Percentiles rank a stretch among this genome's conserved stretches.
Conservation (phyloP, 352 stramenopile genomes). For the Pythium dissotocum region DNA sequence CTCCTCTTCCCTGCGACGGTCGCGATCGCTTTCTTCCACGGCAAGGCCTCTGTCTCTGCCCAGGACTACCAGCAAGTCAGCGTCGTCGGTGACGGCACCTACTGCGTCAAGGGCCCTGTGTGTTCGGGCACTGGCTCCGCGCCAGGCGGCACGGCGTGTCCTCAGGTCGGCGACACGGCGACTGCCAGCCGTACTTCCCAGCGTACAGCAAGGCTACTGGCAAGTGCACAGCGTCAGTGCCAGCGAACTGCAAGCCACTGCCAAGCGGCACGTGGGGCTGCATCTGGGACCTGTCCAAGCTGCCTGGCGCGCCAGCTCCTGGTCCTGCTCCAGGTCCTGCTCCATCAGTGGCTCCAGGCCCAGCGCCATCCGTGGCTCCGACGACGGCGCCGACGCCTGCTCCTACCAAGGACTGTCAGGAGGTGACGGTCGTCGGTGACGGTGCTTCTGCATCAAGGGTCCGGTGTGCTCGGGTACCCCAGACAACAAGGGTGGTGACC, state of each 20-base stretch:
- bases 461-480: conserved; percentile 29
- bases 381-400: not conserved
- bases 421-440: conserved; percentile 35
- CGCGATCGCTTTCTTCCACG: not conserved
- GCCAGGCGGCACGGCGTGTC: conserved; percentile 24
- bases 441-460: conserved; percentile 37
- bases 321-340: no score
- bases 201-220: conserved; percentile 13
- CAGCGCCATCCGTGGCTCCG: not conserved
- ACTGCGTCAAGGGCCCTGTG: conserved; percentile 32
- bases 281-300: conserved; percentile 23
- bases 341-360: not conserved
- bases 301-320: no score
- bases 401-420: conserved; percentile 16
- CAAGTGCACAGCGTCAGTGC: conserved; percentile 22
- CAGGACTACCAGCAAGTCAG: conserved; percentile 29
- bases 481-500: conserved; percentile 12
- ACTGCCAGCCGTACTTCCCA: conserved; percentile 20
- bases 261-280: conserved; percentile 17
- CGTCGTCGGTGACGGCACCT: conserved; percentile 35
- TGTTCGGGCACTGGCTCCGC: conserved; percentile 21
- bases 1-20: not conserved
- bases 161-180: conserved; percentile 24
- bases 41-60: not conserved
- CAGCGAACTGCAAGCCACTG: conserved; percentile 15